Percentiles rank a stretch among this genome's conserved stretches.
These are phyloP conservation scores for Pleurostoma richardsiae DNA, from an alignment of 2,329 filamentous ascomycete genomes.

Conservation along the genomic window DNA sequence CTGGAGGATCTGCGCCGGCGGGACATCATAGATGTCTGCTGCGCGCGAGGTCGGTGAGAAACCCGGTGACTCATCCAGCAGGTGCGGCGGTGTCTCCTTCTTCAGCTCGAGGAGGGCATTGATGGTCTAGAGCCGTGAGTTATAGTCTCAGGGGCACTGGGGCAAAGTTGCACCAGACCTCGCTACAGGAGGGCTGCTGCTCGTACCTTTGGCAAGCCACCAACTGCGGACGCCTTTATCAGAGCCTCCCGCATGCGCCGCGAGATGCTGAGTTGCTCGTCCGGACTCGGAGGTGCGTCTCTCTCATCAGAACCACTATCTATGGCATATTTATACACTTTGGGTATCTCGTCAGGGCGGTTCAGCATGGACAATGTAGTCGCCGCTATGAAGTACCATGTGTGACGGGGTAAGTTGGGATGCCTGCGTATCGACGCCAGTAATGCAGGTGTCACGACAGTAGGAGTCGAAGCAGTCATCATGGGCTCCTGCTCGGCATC, in stretches of 20 bases:
- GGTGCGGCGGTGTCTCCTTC: constrained; percentile 30
- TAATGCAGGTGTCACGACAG: constrained; percentile 33
- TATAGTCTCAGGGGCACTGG: not conserved
- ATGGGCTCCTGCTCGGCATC: not conserved
- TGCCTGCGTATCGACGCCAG: constrained; percentile 32
- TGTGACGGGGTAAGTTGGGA: constrained; percentile 34
- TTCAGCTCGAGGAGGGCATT: constrained; percentile 41
- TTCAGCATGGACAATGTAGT: constrained; percentile 41
- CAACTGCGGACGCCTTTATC: constrained; percentile 40
- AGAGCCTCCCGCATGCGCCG: constrained; percentile 43
- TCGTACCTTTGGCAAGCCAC: constrained; percentile 43
- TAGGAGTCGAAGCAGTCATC: constrained; percentile 11
- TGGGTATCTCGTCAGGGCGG: constrained; percentile 40
- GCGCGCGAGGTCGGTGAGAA: constrained; percentile 31
- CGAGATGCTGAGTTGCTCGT: constrained; percentile 35
- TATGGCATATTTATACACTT: constrained; percentile 36
- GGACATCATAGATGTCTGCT: constrained; percentile 30
- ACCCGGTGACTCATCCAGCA: constrained; percentile 30
- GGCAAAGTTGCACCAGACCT: not conserved
- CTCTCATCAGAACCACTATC: constrained; percentile 17
- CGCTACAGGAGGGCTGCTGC: constrained; percentile 1
- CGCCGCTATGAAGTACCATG: constrained; percentile 44
- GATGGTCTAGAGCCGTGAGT: constrained; percentile 28
- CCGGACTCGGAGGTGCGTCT: constrained; percentile 15
- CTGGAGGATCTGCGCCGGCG: constrained; percentile 27